phyloP scores from a whole-genome alignment of 202 grass and related monocot genomes.

The Carex arenaria region DNA sequence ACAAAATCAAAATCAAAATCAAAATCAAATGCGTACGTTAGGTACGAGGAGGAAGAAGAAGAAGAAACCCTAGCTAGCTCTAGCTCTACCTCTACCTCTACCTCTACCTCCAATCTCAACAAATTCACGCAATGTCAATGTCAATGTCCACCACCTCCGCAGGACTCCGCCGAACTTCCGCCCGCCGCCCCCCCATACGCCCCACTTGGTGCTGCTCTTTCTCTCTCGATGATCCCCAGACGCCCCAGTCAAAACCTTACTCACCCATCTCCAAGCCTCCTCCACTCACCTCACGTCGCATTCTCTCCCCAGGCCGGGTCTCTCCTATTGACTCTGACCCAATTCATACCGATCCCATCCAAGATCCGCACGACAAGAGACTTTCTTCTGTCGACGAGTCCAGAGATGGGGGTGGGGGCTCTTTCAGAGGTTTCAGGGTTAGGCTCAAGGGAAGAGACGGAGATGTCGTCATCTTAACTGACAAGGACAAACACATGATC shows the following conservation, averaged over 20 bases:
- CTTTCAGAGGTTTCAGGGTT: constrained; percentile 33
- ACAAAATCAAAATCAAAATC: neutral
- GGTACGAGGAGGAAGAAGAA: neutral
- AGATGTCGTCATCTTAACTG: constrained; percentile 36
- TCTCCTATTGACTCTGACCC: constrained; percentile 63
- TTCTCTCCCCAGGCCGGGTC: constrained; percentile 56
- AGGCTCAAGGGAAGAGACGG: constrained; percentile 33
- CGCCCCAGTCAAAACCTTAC: constrained; percentile 27
- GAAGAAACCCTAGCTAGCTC: constrained; percentile 31
- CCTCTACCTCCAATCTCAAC: too few species aligned
- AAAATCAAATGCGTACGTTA: constrained; percentile 29
- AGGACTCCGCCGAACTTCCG: neutral
- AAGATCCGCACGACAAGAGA: constrained; percentile 29
- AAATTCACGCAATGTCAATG: too few species aligned
- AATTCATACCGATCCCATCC: constrained; percentile 1
- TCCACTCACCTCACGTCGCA: constrained; percentile 38
- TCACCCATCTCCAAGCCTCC: constrained; percentile 27
- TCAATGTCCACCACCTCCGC: constrained; percentile 28
- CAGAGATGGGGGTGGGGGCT: constrained; percentile 3
- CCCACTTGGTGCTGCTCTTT: constrained; percentile 85
- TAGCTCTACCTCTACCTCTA: too few species aligned
- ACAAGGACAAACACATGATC: constrained; percentile 41
- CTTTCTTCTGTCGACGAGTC: constrained; percentile 52
- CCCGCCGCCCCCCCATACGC: constrained; percentile 20
- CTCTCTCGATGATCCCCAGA: constrained; percentile 49